Conservation (phyloP, 2,329 filamentous ascomycete genomes). For the Pezicula radicicola region DNA sequence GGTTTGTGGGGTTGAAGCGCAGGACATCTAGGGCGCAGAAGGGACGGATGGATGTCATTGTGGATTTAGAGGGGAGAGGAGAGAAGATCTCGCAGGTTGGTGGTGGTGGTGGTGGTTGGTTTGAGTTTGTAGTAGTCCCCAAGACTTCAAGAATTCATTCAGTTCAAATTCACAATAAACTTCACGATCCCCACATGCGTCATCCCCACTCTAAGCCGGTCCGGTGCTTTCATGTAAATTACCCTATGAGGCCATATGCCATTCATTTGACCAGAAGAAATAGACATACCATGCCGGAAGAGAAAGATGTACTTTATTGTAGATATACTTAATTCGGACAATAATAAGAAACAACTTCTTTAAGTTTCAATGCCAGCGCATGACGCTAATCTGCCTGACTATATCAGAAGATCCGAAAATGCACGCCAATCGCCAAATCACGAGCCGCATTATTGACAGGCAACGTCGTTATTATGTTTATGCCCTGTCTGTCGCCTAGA, state of each 20-base stretch:
- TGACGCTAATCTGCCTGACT: not conserved
- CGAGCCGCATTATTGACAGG: not conserved
- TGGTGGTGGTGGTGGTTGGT: not conserved
- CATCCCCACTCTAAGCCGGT: too few species aligned
- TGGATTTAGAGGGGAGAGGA: slow-evolving; percentile 2
- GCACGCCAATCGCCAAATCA: slow-evolving; percentile 1
- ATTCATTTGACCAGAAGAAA: too few species aligned
- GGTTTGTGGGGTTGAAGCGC: slow-evolving; percentile 89
- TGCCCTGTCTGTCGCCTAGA: not conserved
- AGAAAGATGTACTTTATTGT: too few species aligned
- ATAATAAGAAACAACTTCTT: too few species aligned
- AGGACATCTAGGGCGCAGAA: slow-evolving; percentile 84
- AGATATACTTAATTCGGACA: too few species aligned
- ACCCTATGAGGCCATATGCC: too few species aligned
- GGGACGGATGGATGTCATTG: slow-evolving; percentile 80
- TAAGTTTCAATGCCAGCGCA: not conserved
- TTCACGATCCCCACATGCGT: too few species aligned
- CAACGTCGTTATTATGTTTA: not conserved
- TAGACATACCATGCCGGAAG: too few species aligned
- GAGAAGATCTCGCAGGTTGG: not conserved
- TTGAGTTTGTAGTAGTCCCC: not conserved
- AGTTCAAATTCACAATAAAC: not conserved
- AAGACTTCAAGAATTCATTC: too few species aligned
- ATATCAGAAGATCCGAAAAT: not conserved
- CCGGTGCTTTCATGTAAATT: too few species aligned